These are phyloP conservation scores for Betula pendula DNA, from an alignment of 306 rosid species.

Conservation along the genomic window DNA sequence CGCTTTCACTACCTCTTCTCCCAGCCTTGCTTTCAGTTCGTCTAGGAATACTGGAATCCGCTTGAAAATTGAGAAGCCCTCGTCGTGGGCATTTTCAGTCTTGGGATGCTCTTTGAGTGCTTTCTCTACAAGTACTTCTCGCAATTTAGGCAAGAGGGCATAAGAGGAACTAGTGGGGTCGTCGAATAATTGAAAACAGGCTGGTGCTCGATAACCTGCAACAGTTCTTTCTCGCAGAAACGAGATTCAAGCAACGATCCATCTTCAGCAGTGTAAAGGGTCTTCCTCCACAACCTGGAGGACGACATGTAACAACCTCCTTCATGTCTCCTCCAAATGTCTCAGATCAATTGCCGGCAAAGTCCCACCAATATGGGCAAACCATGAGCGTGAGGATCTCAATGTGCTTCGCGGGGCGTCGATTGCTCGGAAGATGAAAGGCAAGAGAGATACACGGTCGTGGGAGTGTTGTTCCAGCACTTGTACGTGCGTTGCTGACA, in stretches of 20 bases:
- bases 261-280: slow-evolving; percentile 28
- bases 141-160: slow-evolving; percentile 24
- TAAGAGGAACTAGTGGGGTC: slow-evolving; percentile 37
- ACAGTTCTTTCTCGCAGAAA: slow-evolving; percentile 39
- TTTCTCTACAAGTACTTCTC: slow-evolving; percentile 31
- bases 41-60: slow-evolving; percentile 35
- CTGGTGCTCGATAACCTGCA: slow-evolving; percentile 31
- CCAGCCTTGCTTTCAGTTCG: slow-evolving; percentile 25
- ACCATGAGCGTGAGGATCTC: slow-evolving; percentile 44
- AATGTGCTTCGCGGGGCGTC: too few species aligned
- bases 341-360: slow-evolving; percentile 39
- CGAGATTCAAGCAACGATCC: slow-evolving; percentile 32
- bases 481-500: too few species aligned
- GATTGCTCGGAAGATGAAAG: too few species aligned
- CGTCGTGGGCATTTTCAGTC: not conserved
- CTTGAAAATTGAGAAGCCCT: slow-evolving; percentile 25
- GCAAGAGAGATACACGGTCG: too few species aligned
- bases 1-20: slow-evolving; percentile 29
- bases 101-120: slow-evolving; percentile 23
- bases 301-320: slow-evolving; percentile 23
- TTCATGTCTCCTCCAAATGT: slow-evolving; percentile 42
- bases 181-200: slow-evolving; percentile 37
- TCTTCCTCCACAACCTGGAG: slow-evolving; percentile 27
- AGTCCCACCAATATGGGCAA: slow-evolving; percentile 40
- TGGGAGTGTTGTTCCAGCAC: too few species aligned